Percentiles rank a stretch among this genome's conserved stretches.
Evolutionary conservation across 345 rosid species (phyloP).

Genomic region (Rhizophora mangle): DNA sequence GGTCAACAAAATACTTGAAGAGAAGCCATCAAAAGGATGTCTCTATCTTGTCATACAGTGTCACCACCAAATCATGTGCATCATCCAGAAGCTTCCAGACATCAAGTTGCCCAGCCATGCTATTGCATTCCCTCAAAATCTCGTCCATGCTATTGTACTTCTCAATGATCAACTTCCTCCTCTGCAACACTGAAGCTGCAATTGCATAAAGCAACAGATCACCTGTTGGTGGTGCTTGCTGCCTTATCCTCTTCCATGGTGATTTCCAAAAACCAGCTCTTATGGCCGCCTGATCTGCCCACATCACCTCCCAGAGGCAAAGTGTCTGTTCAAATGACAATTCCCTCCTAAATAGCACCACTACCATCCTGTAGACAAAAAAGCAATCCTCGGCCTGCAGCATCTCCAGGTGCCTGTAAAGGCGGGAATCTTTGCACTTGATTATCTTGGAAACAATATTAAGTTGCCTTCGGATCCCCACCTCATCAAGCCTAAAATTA

Average conservation of each 20-base stretch:
- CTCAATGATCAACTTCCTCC: constrained; percentile 83
- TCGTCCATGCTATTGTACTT: constrained; percentile 92
- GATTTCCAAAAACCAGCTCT: constrained; percentile 80
- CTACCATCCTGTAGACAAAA: constrained; percentile 96
- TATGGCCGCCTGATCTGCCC: constrained; percentile 98
- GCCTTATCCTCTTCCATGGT: constrained; percentile 81
- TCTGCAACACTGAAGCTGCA: constrained; percentile 89
- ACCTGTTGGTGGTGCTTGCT: constrained; percentile 81
- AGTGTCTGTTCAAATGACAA: constrained; percentile 79
- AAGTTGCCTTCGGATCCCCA: constrained; percentile 87
- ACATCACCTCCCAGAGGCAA: constrained; percentile 94
- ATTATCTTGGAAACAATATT: constrained; percentile 82
- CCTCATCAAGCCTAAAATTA: constrained; percentile 88
- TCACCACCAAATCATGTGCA: constrained; percentile 79
- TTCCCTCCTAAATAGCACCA: constrained; percentile 87
- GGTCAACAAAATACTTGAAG: too few species aligned
- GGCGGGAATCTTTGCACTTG: constrained; percentile 78
- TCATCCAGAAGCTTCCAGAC: constrained; percentile 95
- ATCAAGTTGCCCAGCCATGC: constrained; percentile 91
- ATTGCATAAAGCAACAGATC: constrained; percentile 79
- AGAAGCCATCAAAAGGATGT: constrained; percentile 30
- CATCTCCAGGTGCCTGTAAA: constrained; percentile 81
- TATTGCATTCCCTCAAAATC: constrained; percentile 82
- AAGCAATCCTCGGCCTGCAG: constrained; percentile 95
- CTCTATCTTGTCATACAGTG: constrained; percentile 73